A percentile compares a stretch with the other conserved stretches of the same genome.
phyloP scores from a whole-genome alignment of 495 filamentous ascomycete species.

The Penicillium daleae region DNA sequence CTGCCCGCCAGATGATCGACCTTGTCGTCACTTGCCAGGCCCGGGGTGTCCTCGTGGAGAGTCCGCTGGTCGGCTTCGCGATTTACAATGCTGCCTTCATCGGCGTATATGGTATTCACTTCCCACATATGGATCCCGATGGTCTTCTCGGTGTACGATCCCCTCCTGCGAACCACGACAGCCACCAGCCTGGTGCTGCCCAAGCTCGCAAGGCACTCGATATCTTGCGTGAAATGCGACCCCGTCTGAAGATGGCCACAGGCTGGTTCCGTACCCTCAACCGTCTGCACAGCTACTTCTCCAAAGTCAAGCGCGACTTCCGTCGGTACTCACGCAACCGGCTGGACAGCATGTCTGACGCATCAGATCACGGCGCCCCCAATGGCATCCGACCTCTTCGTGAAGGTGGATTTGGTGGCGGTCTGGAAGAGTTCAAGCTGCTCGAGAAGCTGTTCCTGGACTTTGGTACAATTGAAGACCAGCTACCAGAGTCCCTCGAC shows the following conservation, averaged over 20 bases:
- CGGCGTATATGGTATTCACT: constrained; percentile 71
- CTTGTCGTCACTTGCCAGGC: constrained; percentile 75
- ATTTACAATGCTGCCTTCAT: constrained; percentile 79
- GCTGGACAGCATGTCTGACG: constrained; percentile 36
- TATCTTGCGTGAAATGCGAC: constrained; percentile 64
- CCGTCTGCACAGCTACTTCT: constrained; percentile 69
- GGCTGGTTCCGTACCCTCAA: constrained; percentile 72
- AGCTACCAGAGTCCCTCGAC: constrained; percentile 36
- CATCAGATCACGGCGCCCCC: constrained; percentile 38
- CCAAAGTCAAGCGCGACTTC: constrained; percentile 65
- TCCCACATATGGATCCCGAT: constrained; percentile 77
- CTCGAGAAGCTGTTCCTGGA: constrained; percentile 62
- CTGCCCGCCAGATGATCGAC: constrained; percentile 75
- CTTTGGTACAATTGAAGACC: constrained; percentile 57
- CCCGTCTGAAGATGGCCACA: constrained; percentile 68
- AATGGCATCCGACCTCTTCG: constrained; percentile 49
- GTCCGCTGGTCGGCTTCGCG: constrained; percentile 77
- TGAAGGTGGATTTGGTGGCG: constrained; percentile 62
- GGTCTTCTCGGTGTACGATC: constrained; percentile 54
- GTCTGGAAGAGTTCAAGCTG: constrained; percentile 72
- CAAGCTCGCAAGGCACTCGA: constrained; percentile 57
- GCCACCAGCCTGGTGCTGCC: constrained; percentile 35
- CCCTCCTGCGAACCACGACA: constrained; percentile 31
- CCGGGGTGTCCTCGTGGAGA: constrained; percentile 72
- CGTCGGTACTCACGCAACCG: constrained; percentile 50